These are phyloP conservation scores for Suhomyces sp. DNA, from an alignment of 805 yeast genomes.

Conservation along the genomic window DNA sequence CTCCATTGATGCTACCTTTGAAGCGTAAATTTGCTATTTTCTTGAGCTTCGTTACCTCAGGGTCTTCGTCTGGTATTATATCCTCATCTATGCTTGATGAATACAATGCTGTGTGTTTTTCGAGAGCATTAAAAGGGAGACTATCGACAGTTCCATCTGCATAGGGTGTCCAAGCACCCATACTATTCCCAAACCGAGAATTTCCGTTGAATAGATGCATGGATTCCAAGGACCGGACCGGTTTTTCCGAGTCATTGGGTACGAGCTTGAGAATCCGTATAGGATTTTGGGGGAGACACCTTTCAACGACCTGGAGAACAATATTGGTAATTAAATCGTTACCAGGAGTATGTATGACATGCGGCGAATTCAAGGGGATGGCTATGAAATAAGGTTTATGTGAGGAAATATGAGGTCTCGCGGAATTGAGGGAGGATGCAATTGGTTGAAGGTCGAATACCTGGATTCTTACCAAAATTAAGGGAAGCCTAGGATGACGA, in stretches of 20 bases:
- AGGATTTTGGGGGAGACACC: constrained; percentile 47
- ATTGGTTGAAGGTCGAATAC: constrained; percentile 51
- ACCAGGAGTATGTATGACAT: constrained; percentile 56
- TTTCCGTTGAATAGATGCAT: constrained; percentile 60
- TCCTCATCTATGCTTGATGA: too few relatives aligned
- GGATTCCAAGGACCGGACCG: constrained; percentile 48
- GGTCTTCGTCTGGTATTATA: constrained; percentile 1
- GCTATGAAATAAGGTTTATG: constrained; percentile 65
- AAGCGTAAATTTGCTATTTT: constrained; percentile 56
- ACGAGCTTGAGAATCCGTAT: constrained; percentile 39
- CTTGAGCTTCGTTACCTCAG: constrained; percentile 20
- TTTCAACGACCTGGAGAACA: constrained; percentile 60
- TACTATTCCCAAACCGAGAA: constrained; percentile 58
- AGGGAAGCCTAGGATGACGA: constrained; percentile 61
- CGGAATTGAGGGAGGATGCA: constrained; percentile 12
- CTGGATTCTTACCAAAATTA: constrained; percentile 63
- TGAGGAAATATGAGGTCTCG: constrained; percentile 47
- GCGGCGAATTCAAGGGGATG: constrained; percentile 65
- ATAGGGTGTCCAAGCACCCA: constrained; percentile 74
- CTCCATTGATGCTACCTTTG: constrained; percentile 52
- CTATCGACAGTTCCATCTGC: constrained; percentile 67
- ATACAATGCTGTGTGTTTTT: constrained; percentile 43
- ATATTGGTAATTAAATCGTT: constrained; percentile 46
- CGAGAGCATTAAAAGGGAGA: constrained; percentile 54
- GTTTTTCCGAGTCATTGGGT: constrained; percentile 38